These are phyloP conservation scores for Colletotrichum sp. DNA, from an alignment of 2,329 filamentous ascomycete genomes.

Conservation along the genomic window DNA sequence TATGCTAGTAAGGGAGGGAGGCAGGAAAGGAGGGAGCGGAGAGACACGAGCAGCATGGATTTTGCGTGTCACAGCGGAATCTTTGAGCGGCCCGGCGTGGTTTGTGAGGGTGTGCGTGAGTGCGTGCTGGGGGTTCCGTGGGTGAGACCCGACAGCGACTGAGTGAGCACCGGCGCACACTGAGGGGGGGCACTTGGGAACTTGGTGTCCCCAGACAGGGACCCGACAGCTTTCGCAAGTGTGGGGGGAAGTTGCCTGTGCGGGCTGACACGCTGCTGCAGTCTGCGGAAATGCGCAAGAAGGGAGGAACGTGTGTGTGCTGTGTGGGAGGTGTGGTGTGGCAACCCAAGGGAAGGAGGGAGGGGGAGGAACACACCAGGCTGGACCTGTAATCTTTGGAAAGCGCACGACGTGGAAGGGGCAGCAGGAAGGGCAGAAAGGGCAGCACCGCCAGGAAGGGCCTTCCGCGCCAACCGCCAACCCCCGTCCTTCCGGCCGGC, in stretches of 20 bases:
- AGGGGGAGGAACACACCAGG: background rate
- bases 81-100: background rate
- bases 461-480: conserved; percentile 14
- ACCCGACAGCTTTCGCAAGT: background rate
- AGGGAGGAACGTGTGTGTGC: background rate
- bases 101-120: background rate
- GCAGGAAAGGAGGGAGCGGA: background rate
- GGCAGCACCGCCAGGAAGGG: background rate
- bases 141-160: background rate
- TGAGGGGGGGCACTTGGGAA: background rate
- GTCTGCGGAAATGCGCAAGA: background rate
- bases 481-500: background rate
- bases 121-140: background rate
- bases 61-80: background rate
- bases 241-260: background rate
- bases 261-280: background rate
- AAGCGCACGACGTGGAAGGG: background rate
- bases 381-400: background rate
- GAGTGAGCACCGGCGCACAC: background rate
- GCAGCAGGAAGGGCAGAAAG: background rate
- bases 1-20: background rate
- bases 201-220: background rate
- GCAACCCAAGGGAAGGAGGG: background rate
- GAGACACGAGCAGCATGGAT: background rate
- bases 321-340: background rate